Conservation (phyloP, 192 early-diverging fungal species). For the Obelidium mucronatum region DNA sequence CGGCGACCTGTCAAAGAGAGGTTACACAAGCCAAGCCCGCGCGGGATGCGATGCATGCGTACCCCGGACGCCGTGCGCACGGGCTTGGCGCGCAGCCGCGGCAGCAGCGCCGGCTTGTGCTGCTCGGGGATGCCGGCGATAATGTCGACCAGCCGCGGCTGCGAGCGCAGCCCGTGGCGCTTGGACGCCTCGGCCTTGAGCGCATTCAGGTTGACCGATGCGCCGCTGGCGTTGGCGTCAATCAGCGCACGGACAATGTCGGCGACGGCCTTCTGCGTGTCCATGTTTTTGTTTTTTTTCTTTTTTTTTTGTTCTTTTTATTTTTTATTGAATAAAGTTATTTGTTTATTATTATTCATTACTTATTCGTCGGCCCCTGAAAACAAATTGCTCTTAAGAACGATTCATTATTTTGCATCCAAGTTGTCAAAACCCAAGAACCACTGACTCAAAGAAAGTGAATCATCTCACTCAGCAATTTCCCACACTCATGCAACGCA, state of each 20-base stretch:
- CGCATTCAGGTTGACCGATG: constrained; percentile 88
- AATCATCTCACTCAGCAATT: no score
- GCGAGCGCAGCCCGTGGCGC: constrained; percentile 78
- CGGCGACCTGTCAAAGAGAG: constrained; percentile 73
- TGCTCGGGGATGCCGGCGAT: constrained; percentile 98
- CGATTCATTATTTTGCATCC: no score
- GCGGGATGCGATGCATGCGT: constrained; percentile 28
- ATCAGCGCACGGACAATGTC: constrained; percentile 93
- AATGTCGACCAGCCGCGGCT: constrained; percentile 96
- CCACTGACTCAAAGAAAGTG: no score
- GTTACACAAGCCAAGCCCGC: background rate
- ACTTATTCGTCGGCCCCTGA: background rate
- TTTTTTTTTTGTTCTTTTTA: background rate
- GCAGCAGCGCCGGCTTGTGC: constrained; percentile 82
- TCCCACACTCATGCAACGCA: no score
- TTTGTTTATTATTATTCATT: background rate
- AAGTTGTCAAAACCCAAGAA: no score
- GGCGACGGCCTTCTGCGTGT: constrained; percentile 24
- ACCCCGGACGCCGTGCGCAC: constrained; percentile 93
- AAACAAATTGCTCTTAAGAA: no score
- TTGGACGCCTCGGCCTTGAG: constrained; percentile 66
- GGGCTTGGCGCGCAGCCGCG: constrained; percentile 92
- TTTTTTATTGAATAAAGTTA: background rate
- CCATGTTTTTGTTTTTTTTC: constrained; percentile 13
- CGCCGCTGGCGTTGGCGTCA: constrained; percentile 64